phyloP scores from a whole-genome alignment of 2,329 filamentous ascomycete genomes.

The Ophiostoma australiae region DNA sequence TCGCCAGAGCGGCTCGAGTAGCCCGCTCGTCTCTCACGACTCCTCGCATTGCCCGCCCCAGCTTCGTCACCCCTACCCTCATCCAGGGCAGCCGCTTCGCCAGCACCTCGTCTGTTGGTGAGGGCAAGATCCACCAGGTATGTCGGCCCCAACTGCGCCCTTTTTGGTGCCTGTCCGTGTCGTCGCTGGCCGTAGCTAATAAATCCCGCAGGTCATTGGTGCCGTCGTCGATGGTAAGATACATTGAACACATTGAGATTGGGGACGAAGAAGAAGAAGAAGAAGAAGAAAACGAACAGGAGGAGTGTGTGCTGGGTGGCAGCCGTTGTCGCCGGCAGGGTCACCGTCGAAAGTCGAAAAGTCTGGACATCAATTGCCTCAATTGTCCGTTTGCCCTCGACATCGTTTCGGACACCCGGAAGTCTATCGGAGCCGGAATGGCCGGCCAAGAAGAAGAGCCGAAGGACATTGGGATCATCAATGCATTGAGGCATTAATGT shows the following conservation, averaged over 20 bases:
- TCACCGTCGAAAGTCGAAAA: neutral
- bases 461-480: no score
- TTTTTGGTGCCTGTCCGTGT: neutral
- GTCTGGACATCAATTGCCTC: neutral
- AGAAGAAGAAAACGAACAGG: slow-evolving; percentile 29
- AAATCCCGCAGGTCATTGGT: slow-evolving; percentile 78
- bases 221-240: slow-evolving; percentile 93
- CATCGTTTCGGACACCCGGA: slow-evolving; percentile 1
- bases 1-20: slow-evolving; percentile 53
- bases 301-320: neutral
- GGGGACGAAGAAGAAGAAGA: no score
- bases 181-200: slow-evolving; percentile 17
- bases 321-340: neutral
- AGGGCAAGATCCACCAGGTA: slow-evolving; percentile 67
- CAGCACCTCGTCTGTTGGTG: slow-evolving; percentile 53
- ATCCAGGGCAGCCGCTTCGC: slow-evolving; percentile 51
- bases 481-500: neutral
- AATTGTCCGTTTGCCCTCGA: neutral
- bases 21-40: slow-evolving; percentile 54
- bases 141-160: slow-evolving; percentile 31
- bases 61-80: slow-evolving; percentile 29
- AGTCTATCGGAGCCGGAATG: neutral
- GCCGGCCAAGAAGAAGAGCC: neutral
- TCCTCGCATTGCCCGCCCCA: slow-evolving; percentile 53
- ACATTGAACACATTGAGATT: no score